Percentiles rank a stretch among this genome's conserved stretches.
phyloP scores from a whole-genome alignment of 208 protist genomes.

The Wallacemonas sp. region DNA sequence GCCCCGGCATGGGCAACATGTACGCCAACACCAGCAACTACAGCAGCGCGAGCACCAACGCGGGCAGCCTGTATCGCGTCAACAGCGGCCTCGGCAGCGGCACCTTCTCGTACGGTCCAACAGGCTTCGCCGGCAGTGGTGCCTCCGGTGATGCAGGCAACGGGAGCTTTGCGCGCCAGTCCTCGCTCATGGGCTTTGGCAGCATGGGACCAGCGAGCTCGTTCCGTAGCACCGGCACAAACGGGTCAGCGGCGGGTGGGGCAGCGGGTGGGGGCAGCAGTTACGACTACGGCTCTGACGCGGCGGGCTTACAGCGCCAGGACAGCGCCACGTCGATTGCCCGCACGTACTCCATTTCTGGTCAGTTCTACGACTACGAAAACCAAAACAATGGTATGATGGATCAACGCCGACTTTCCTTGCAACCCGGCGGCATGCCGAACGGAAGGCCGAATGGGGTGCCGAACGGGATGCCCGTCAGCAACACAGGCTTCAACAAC shows the following conservation, averaged over 20 bases:
- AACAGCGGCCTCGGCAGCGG: slow-evolving; percentile 30
- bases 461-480: slow-evolving; percentile 2
- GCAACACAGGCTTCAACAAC: background rate
- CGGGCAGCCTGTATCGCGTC: slow-evolving; percentile 34
- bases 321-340: slow-evolving; percentile 35
- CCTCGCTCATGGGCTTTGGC: slow-evolving; percentile 20
- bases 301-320: slow-evolving; percentile 24
- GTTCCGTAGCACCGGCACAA: slow-evolving; percentile 18
- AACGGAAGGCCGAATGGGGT: too few relatives aligned
- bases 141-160: background rate
- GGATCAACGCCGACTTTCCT: slow-evolving; percentile 10
- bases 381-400: background rate
- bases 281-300: slow-evolving; percentile 2
- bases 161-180: slow-evolving; percentile 11
- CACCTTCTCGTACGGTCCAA: slow-evolving; percentile 19
- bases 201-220: slow-evolving; percentile 29
- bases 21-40: slow-evolving; percentile 1
- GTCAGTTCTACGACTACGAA: slow-evolving; percentile 38
- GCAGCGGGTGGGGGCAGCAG: too few relatives aligned
- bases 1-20: slow-evolving; percentile 11
- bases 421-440: slow-evolving; percentile 10
- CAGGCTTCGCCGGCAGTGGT: slow-evolving; percentile 2
- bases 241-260: too few relatives aligned
- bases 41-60: slow-evolving; percentile 23
- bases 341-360: slow-evolving; percentile 43